Evolutionary conservation across 495 filamentous ascomycete genomes (phyloP).

Genomic region (Penicillium canariense): DNA sequence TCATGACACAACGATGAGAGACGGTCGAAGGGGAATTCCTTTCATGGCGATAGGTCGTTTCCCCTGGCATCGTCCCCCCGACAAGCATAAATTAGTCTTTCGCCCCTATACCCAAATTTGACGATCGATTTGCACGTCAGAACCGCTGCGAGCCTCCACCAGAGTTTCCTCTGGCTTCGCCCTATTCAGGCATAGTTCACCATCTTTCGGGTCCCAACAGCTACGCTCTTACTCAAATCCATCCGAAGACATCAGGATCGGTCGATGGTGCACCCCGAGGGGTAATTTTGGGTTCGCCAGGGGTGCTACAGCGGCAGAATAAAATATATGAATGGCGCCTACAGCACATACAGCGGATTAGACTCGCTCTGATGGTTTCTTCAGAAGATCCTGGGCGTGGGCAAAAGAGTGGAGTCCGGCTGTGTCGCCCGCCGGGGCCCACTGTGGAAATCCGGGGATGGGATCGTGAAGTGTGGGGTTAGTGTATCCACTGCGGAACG

Average conservation of each 20-base stretch:
- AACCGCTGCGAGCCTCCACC: constrained; percentile 1
- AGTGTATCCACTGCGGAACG: not conserved
- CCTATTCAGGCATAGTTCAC: constrained; percentile 2
- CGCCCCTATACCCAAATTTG: constrained; percentile 2
- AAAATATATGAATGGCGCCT: not conserved
- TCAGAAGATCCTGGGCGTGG: not conserved
- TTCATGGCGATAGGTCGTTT: constrained; percentile 8
- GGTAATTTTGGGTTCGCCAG: constrained; percentile 4
- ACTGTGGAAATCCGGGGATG: constrained; percentile 14
- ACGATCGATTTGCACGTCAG: constrained; percentile 1
- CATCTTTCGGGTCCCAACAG: constrained; percentile 1
- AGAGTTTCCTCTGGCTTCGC: constrained; percentile 1
- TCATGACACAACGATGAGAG: constrained; percentile 6
- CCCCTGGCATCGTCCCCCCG: constrained; percentile 9
- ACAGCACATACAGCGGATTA: not conserved
- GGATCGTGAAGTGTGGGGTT: constrained; percentile 10
- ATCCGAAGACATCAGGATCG: constrained; percentile 1
- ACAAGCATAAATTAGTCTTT: constrained; percentile 12
- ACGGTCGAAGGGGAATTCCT: not conserved
- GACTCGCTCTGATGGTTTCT: not conserved
- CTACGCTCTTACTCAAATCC: constrained; percentile 1
- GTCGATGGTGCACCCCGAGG: constrained; percentile 1
- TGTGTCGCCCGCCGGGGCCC: constrained; percentile 5
- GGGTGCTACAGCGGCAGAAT: not conserved
- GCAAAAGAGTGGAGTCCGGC: constrained; percentile 5